Base-by-base conservation (phyloP, 306 rosid species). In the Acacia crassicarpa region DNA sequence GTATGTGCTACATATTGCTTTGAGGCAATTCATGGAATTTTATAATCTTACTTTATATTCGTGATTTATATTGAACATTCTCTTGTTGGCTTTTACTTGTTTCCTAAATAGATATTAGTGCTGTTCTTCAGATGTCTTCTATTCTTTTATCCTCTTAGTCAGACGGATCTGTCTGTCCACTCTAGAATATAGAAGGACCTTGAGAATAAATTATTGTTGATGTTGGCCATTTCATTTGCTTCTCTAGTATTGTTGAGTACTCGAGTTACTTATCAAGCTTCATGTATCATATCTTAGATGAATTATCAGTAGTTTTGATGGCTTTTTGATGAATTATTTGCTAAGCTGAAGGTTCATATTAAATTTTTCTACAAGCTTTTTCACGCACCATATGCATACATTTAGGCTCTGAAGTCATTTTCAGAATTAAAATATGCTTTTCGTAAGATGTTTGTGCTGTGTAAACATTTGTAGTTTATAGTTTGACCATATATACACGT, bases 341-440 rank as follows among this genome's bases (percentile, higher is more conserved):
- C 23, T 61, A 16, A 38, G 48, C 45, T 9, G 23, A 16, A 44
- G 80, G 46, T 22, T 74, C 33, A 45, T 66, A 6, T 53, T 56
- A 68, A 22, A 53, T 66, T n/a, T 46, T 43, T 43, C 13, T 14
- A 5, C 23, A 38, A 20, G 8, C 1, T 73, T 75, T 30, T 17
- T 2, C 19, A 4, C 48, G 68, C 74, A 59, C 63, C 62, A 4
- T 40, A 35, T 15, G 67, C 38, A 27, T 62, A 25, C 67, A 35
- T 62, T 62, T 13, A 11, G 62, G 82, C 79, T 51, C 79, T 67
- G 14, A 54, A 30, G 32, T 20, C 46, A 9, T 30, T 41, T 19
- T 77, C 70, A 56, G 58, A 66, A 54, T 72, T 67, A 19, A 59
- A 32, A 30, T 58, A 25, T 78, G 25, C 25, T 75, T 51, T 49